phyloP scores from a whole-genome alignment of 768 basidiomycete genomes.

The Chlorophyllum brunneum region DNA sequence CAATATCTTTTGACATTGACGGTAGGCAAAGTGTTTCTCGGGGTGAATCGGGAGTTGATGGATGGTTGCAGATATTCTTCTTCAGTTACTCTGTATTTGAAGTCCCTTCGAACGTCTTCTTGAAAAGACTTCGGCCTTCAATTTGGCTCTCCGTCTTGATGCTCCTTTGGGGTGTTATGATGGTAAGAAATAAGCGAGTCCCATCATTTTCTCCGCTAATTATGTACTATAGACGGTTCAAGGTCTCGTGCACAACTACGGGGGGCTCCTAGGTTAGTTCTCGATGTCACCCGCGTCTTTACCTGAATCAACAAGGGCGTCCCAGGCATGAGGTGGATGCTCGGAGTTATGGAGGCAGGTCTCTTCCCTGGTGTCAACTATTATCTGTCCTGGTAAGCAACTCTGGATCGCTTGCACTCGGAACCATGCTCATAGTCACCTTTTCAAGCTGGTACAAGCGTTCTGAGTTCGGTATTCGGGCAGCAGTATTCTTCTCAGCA shows the following conservation, averaged over 20 bases:
- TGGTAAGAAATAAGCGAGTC: slow-evolving; percentile 39
- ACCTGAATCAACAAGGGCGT: not conserved
- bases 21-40: slow-evolving; percentile 20
- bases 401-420: slow-evolving; percentile 9
- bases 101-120: slow-evolving; percentile 71
- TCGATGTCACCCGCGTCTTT: not conserved
- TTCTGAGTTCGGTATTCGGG: slow-evolving; percentile 67
- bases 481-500: slow-evolving; percentile 71
- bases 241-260: slow-evolving; percentile 65
- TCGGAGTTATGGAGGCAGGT: slow-evolving; percentile 74
- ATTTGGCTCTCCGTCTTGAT: slow-evolving; percentile 75
- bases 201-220: not conserved
- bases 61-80: slow-evolving; percentile 37
- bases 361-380: slow-evolving; percentile 62
- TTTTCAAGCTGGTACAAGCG: slow-evolving; percentile 50
- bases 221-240: slow-evolving; percentile 53
- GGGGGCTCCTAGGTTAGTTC: slow-evolving; percentile 58
- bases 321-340: slow-evolving; percentile 64
- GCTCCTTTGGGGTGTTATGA: slow-evolving; percentile 72
- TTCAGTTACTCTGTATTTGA: slow-evolving; percentile 73
- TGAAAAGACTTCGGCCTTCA: slow-evolving; percentile 72
- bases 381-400: slow-evolving; percentile 65
- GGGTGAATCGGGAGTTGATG: not conserved
- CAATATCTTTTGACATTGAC: slow-evolving; percentile 67
- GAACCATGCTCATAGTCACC: not conserved